Percentiles rank a stretch among this genome's conserved stretches.
Evolutionary conservation across 805 yeast genomes (phyloP).

Genomic region (Blastobotrys chiropterorum): DNA sequence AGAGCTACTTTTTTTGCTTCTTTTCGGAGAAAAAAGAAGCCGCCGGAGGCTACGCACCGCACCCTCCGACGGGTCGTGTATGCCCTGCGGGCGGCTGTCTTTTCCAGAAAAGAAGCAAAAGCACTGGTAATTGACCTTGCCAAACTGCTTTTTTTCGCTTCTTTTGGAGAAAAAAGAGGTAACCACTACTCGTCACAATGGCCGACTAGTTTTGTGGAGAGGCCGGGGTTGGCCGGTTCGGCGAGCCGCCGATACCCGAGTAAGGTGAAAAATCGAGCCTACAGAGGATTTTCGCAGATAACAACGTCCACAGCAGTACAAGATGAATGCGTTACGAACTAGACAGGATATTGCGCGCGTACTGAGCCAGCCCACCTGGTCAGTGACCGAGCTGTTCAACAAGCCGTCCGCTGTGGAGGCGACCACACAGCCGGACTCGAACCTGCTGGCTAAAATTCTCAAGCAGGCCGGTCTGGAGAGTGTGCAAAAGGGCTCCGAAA

Average conservation of each 20-base stretch:
- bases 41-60: too few species aligned
- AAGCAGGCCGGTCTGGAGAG: conserved; percentile 26
- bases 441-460: conserved; percentile 23
- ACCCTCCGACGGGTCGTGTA: too few species aligned
- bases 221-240: too few species aligned
- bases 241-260: background rate
- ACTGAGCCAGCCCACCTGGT: conserved; percentile 26
- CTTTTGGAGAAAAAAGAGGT: too few species aligned
- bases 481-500: conserved; percentile 13
- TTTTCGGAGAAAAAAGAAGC: too few species aligned
- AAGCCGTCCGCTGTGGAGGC: conserved; percentile 11
- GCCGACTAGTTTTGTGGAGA: too few species aligned
- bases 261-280: background rate
- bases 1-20: too few species aligned
- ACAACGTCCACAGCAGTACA: background rate
- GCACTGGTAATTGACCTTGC: too few species aligned
- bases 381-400: conserved; percentile 24
- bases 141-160: too few species aligned
- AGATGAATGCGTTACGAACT: conserved; percentile 4
- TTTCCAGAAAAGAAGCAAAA: too few species aligned
- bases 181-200: too few species aligned
- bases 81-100: too few species aligned
- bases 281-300: background rate
- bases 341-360: conserved; percentile 13
- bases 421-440: conserved; percentile 22